phyloP scores from a whole-genome alignment of 1,284 basidiomycete species.

The Cryptococcus neoformans region DNA sequence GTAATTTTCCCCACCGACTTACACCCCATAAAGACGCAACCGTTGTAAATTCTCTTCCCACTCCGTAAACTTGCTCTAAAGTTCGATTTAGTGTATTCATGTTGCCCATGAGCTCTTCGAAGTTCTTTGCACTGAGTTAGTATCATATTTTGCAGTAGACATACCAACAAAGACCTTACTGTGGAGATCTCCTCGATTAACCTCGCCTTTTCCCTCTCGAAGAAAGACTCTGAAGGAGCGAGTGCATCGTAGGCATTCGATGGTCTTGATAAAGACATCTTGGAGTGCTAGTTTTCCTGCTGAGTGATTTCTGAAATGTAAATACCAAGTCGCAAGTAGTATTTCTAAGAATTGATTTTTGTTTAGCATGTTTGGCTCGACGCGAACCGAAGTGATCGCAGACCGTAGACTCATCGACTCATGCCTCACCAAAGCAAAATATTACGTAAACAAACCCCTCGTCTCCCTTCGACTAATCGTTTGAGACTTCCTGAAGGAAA shows the following conservation, averaged over 20 bases:
- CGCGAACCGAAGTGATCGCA: no score
- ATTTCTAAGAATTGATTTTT: no score
- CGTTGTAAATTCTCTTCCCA: conserved; percentile 89
- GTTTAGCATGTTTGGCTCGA: no score
- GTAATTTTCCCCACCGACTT: conserved; percentile 6
- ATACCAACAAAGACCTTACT: conserved; percentile 23
- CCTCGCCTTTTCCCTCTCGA: conserved; percentile 45
- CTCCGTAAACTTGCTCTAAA: conserved; percentile 84
- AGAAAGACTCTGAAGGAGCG: conserved; percentile 28
- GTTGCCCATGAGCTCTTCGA: conserved; percentile 81
- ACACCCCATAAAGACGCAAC: conserved; percentile 79
- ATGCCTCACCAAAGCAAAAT: no score
- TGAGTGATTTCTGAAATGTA: no score
- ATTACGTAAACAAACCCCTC: no score
- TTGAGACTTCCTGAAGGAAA: no score
- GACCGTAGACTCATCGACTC: no score
- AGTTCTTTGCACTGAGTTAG: conserved; percentile 58
- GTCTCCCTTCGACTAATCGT: no score
- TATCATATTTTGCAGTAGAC: not conserved
- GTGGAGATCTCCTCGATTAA: conserved; percentile 47
- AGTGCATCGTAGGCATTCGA: conserved; percentile 15
- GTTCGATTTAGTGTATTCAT: conserved; percentile 88
- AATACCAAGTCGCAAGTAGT: no score
- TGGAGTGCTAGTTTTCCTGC: not conserved
- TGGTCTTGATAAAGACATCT: conserved; percentile 22